Conservation (phyloP, 331 rosid genomes). For the Erythrophleum ivorense region DNA sequence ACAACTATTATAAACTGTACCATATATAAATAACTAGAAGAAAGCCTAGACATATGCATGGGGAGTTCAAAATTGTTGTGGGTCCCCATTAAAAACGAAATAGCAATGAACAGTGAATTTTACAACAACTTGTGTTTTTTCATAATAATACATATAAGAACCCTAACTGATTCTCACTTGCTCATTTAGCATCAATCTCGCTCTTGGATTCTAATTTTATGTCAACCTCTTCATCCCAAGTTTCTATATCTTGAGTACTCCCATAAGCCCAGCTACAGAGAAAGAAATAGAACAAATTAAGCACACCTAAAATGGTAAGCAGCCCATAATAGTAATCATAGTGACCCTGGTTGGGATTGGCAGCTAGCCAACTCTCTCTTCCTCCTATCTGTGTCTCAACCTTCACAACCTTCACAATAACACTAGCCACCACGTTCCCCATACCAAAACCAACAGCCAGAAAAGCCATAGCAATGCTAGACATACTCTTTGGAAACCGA, state of each 20-base stretch:
- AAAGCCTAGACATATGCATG: too few species aligned
- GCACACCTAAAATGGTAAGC: constrained; percentile 45
- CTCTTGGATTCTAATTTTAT: neutral
- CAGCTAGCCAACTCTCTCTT: constrained; percentile 56
- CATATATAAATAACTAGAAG: too few species aligned
- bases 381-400: constrained; percentile 48
- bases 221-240: constrained; percentile 57
- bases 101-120: too few species aligned
- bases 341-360: constrained; percentile 62
- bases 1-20: too few species aligned
- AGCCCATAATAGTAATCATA: constrained; percentile 71
- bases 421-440: constrained; percentile 59
- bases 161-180: neutral
- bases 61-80: too few species aligned
- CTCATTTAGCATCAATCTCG: neutral
- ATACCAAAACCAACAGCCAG: constrained; percentile 52
- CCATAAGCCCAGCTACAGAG: constrained; percentile 69
- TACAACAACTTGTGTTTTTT: too few species aligned
- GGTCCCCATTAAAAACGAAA: too few species aligned
- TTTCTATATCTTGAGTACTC: constrained; percentile 38
- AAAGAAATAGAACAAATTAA: constrained; percentile 61
- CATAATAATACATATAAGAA: too few species aligned
- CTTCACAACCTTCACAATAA: constrained; percentile 52
- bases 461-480: constrained; percentile 72
- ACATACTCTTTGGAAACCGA: constrained; percentile 73